Evolutionary conservation across 352 stramenopile species (phyloP).

Genomic region (Bremia lactucae): DNA sequence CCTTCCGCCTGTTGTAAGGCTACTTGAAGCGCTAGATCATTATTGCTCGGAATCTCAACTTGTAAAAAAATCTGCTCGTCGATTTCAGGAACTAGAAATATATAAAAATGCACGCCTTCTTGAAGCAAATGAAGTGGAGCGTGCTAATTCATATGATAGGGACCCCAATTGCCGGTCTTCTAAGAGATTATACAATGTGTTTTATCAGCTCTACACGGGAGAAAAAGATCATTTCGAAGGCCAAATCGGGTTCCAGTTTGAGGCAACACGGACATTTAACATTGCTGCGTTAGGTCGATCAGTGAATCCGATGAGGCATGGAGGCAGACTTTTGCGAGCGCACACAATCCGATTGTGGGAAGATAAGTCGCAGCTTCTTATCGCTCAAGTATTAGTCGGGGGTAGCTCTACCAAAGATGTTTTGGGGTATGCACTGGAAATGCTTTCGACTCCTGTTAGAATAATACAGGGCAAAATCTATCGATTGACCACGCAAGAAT

Average conservation of each 20-base stretch:
- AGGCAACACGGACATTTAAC: slow-evolving; percentile 69
- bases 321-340: slow-evolving; percentile 48
- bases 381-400: slow-evolving; percentile 54
- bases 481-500: slow-evolving; percentile 78
- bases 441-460: slow-evolving; percentile 37
- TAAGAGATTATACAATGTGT: slow-evolving; percentile 81
- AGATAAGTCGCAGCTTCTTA: slow-evolving; percentile 56
- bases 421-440: slow-evolving; percentile 67
- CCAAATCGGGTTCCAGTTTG: slow-evolving; percentile 85
- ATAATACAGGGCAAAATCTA: slow-evolving; percentile 81
- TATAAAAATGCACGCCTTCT: slow-evolving; percentile 46
- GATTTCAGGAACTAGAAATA: slow-evolving; percentile 52
- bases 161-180: slow-evolving; percentile 33
- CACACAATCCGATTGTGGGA: slow-evolving; percentile 80
- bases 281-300: slow-evolving; percentile 75
- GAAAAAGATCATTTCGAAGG: slow-evolving; percentile 86
- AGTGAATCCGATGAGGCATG: slow-evolving; percentile 58
- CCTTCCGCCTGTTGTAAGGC: slow-evolving; percentile 46
- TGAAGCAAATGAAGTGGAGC: slow-evolving; percentile 57
- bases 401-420: slow-evolving; percentile 55
- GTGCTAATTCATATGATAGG: slow-evolving; percentile 37
- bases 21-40: slow-evolving; percentile 58
- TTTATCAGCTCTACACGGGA: slow-evolving; percentile 80
- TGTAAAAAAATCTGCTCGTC: slow-evolving; percentile 50
- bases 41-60: slow-evolving; percentile 58